These are phyloP conservation scores for Themeda triandra DNA, from an alignment of 176 grass and related monocot genomes.

Conservation along the genomic window DNA sequence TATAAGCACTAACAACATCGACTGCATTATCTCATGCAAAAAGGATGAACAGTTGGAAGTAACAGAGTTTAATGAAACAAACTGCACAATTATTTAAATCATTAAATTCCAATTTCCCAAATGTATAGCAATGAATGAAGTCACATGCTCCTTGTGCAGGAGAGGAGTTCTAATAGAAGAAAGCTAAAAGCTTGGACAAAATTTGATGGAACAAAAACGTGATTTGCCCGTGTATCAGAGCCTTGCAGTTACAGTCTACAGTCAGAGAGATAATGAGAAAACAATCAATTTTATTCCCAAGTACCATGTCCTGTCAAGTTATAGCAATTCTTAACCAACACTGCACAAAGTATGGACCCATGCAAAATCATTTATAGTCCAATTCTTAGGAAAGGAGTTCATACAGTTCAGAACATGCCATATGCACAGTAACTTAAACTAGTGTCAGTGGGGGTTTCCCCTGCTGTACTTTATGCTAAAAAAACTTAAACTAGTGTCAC, in stretches of 20 bases:
- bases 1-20: background rate
- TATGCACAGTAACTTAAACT: background rate
- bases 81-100: background rate
- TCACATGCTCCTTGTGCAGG: background rate
- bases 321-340: conserved; percentile 23
- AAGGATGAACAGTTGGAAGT: background rate
- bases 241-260: background rate
- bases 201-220: background rate
- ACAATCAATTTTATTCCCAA: background rate
- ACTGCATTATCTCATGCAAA: background rate
- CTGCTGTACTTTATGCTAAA: no score
- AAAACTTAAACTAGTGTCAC: background rate
- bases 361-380: background rate
- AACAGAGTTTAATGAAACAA: background rate
- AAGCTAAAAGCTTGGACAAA: background rate
- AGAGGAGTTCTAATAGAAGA: background rate
- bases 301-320: background rate
- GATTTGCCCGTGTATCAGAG: background rate
- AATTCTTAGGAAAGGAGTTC: background rate
- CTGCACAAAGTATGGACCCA: background rate
- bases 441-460: no score
- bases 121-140: background rate
- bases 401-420: conserved; percentile 11
- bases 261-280: background rate
- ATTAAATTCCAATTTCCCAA: background rate